Conservation (phyloP, 495 filamentous ascomycete genomes). For the Daldinia bambusicola region DNA sequence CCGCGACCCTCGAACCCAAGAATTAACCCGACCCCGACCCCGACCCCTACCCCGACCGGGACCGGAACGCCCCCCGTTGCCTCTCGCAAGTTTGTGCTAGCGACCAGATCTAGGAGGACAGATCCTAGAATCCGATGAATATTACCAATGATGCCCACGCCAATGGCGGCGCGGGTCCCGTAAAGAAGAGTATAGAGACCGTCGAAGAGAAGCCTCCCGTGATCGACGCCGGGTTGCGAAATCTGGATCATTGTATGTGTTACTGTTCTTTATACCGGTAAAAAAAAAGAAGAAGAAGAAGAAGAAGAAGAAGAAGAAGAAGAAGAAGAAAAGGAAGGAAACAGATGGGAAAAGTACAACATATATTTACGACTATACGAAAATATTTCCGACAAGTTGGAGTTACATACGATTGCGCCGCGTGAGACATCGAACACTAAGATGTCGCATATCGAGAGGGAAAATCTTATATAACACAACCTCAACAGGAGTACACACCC, state of each 20-base stretch:
- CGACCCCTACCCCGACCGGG: conserved; percentile 11
- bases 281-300: no score
- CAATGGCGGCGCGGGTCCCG: conserved; percentile 38
- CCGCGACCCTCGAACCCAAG: conserved; percentile 24
- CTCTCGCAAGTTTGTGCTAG: conserved; percentile 33
- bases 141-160: conserved; percentile 29
- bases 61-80: conserved; percentile 20
- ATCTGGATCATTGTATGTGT: conserved; percentile 78
- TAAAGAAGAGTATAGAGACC: conserved; percentile 32
- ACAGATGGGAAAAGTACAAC: neutral
- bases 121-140: conserved; percentile 41
- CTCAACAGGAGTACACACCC: neutral
- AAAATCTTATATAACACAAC: neutral
- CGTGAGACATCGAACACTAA: no score
- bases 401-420: no score
- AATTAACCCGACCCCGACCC: conserved; percentile 13
- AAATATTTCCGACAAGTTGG: no score
- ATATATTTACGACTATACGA: no score
- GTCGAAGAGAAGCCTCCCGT: conserved; percentile 50
- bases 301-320: no score
- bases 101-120: conserved; percentile 24
- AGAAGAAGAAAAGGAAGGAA: no score
- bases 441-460: conserved; percentile 19
- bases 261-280: conserved; percentile 6
- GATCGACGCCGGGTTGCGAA: conserved; percentile 78